Conservation (phyloP, 2,329 filamentous ascomycete species). For the Arthrobotrys megalospora region DNA sequence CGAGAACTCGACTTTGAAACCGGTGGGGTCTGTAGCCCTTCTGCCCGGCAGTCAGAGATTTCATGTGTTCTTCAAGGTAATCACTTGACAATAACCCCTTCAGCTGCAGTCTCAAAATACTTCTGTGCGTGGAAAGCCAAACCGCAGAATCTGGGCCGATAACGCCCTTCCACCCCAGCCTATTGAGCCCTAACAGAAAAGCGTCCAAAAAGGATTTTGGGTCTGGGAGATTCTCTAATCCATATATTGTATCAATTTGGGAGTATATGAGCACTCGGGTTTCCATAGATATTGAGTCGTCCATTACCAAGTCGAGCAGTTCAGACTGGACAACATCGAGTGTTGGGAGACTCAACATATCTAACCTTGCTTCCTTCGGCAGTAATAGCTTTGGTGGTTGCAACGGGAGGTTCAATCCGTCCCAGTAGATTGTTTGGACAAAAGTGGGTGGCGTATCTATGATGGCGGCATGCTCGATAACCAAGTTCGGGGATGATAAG, state of each 20-base stretch:
- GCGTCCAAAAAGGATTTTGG: not conserved
- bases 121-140: constrained; percentile 19
- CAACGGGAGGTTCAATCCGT: not conserved
- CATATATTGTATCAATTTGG: constrained; percentile 40
- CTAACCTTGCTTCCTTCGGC: constrained; percentile 1
- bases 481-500: not conserved
- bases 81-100: not conserved
- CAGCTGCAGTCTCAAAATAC: not conserved
- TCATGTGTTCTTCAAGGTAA: not conserved
- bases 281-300: not conserved
- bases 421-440: not conserved
- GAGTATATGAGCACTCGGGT: constrained; percentile 28
- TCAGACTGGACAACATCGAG: not conserved
- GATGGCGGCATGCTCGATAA: not conserved
- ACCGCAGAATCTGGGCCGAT: not conserved
- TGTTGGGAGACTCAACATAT: not conserved
- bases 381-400: constrained; percentile 13
- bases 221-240: constrained; percentile 13
- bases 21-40: not conserved
- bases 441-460: not conserved
- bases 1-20: not conserved
- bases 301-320: constrained; percentile 1
- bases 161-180: not conserved
- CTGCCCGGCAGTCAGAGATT: not conserved
- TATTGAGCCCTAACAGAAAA: not conserved